phyloP scores from a whole-genome alignment of 1,284 basidiomycete genomes.

The Ceratobasidium sp. region DNA sequence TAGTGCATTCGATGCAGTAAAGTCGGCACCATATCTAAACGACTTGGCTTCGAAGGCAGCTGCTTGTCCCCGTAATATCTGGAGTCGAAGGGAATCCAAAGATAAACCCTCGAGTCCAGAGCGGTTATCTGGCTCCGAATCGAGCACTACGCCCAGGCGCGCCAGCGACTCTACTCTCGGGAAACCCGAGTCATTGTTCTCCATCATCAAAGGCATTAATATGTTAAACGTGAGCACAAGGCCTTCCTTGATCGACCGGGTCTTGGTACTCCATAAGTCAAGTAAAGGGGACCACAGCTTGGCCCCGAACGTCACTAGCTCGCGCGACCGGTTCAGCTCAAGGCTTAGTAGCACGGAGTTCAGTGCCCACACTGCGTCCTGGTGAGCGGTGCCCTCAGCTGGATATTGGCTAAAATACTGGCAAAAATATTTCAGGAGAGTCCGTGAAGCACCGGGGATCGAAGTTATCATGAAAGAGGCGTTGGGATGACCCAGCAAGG shows the following conservation, averaged over 20 bases:
- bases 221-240: constrained; percentile 71
- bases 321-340: constrained; percentile 70
- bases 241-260: constrained; percentile 68
- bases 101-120: constrained; percentile 56
- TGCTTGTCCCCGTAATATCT: constrained; percentile 48
- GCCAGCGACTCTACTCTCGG: constrained; percentile 54
- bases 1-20: constrained; percentile 71
- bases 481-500: constrained; percentile 58
- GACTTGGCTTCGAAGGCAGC: constrained; percentile 63
- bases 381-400: constrained; percentile 73
- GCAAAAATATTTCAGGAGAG: constrained; percentile 68
- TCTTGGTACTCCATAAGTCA: constrained; percentile 76
- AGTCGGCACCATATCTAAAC: constrained; percentile 74
- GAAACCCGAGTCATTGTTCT: constrained; percentile 40
- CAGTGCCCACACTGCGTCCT: constrained; percentile 71
- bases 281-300: constrained; percentile 70
- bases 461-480: constrained; percentile 28
- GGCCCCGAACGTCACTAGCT: constrained; percentile 65
- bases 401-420: constrained; percentile 71
- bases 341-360: constrained; percentile 72
- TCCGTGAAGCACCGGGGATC: constrained; percentile 51
- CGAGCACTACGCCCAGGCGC: constrained; percentile 55
- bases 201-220: constrained; percentile 74
- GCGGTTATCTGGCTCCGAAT: constrained; percentile 66
- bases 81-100: constrained; percentile 68